A percentile compares a stretch with the other conserved stretches of the same genome.
Conservation (phyloP, 1,284 basidiomycete species). For the Ceraceosorus guamensis region DNA sequence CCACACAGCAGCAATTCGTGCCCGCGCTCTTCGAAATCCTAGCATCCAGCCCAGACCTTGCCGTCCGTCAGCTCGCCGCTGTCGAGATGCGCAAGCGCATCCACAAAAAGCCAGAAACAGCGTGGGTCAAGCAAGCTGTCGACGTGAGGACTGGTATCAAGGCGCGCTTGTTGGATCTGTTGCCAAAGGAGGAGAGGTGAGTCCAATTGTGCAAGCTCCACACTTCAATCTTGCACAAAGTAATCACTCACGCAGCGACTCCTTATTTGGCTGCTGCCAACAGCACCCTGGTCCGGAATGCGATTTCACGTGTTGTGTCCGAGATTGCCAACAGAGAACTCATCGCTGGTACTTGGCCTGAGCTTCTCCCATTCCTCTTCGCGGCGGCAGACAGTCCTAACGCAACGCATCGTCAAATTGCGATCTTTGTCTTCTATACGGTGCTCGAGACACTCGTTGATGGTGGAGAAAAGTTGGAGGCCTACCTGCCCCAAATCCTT, state of each 20-base stretch:
- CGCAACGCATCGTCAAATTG: slow-evolving; percentile 77
- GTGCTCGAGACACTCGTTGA: slow-evolving; percentile 88
- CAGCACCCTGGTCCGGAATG: slow-evolving; percentile 67
- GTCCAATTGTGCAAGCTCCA: slow-evolving; percentile 38
- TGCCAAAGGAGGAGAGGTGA: slow-evolving; percentile 71
- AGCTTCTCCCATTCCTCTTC: slow-evolving; percentile 81
- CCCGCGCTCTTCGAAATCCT: slow-evolving; percentile 84
- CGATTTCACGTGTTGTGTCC: slow-evolving; percentile 83
- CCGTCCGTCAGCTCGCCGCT: slow-evolving; percentile 89
- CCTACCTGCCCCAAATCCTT: slow-evolving; percentile 72
- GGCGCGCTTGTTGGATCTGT: slow-evolving; percentile 68
- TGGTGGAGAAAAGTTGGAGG: slow-evolving; percentile 60
- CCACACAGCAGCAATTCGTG: slow-evolving; percentile 83
- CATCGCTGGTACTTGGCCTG: slow-evolving; percentile 71
- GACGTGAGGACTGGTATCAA: slow-evolving; percentile 78
- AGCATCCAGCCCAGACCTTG: slow-evolving; percentile 69
- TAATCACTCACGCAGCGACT: slow-evolving; percentile 6
- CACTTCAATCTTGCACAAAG: slow-evolving; percentile 7
- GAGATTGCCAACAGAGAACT: slow-evolving; percentile 88
- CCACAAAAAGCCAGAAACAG: slow-evolving; percentile 66
- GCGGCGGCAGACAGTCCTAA: slow-evolving; percentile 66
- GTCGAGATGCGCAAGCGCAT: slow-evolving; percentile 95
- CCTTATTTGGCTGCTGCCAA: slow-evolving; percentile 1
- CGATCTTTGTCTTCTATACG: slow-evolving; percentile 82
- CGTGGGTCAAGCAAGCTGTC: slow-evolving; percentile 72